Conservation (phyloP, 2,329 filamentous ascomycete species). For the Westerdykella sp. region DNA sequence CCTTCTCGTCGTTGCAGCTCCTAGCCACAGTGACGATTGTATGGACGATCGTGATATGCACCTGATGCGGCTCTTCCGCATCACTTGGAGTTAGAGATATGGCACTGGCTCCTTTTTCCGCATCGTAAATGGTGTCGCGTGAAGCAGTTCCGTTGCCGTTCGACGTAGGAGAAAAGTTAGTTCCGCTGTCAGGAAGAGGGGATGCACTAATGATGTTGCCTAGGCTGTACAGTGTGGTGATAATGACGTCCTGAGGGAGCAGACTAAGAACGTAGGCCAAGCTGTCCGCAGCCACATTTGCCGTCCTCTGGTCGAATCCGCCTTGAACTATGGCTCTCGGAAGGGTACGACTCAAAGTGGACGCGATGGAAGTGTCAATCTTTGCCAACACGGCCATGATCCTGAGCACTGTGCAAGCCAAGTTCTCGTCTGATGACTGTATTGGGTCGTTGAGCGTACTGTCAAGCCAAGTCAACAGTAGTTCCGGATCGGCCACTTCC, state of each 20-base stretch:
- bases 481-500: conserved; percentile 70
- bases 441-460: conserved; percentile 69
- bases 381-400: conserved; percentile 76
- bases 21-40: conserved; percentile 87
- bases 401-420: conserved; percentile 74
- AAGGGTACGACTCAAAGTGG: conserved; percentile 69
- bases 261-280: conserved; percentile 74
- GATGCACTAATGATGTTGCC: conserved; percentile 86
- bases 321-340: conserved; percentile 85
- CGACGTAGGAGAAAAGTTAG: conserved; percentile 40
- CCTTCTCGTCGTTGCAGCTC: conserved; percentile 78
- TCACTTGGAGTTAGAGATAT: conserved; percentile 70
- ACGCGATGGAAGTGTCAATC: conserved; percentile 64
- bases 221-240: conserved; percentile 92
- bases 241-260: conserved; percentile 85
- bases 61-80: conserved; percentile 70
- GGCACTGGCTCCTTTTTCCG: conserved; percentile 59
- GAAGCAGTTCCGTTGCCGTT: conserved; percentile 48
- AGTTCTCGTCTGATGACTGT: conserved; percentile 72
- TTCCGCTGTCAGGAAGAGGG: conserved; percentile 45
- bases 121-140: conserved; percentile 36
- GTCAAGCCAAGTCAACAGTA: conserved; percentile 79
- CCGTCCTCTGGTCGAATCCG: conserved; percentile 60
- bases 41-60: conserved; percentile 86
- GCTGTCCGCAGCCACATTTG: conserved; percentile 74